Percentiles rank a stretch among this genome's conserved stretches.
Conservation (phyloP, 305 asterid species). For the Solanum hybrid region DNA sequence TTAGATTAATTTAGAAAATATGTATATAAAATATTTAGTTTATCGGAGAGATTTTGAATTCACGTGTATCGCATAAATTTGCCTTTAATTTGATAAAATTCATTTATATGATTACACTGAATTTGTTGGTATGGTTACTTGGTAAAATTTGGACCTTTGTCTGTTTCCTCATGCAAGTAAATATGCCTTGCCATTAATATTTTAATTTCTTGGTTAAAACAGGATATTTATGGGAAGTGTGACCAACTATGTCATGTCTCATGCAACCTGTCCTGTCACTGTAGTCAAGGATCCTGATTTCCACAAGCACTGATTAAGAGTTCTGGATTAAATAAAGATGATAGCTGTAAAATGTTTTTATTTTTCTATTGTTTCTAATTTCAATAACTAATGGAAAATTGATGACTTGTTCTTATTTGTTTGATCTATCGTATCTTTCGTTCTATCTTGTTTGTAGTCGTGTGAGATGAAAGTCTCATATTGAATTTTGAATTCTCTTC, state of each 20-base stretch:
- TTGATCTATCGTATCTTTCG: background rate
- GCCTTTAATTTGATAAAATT: background rate
- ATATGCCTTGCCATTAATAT: background rate
- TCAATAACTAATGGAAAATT: background rate
- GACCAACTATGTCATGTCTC: conserved; percentile 50
- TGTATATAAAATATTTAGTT: fast-evolving
- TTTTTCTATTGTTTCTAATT: background rate
- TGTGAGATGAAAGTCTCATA: background rate
- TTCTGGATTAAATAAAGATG: background rate
- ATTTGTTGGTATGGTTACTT: background rate
- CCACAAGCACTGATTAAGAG: conserved; percentile 30
- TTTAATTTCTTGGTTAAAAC: background rate
- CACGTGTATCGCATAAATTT: fast-evolving
- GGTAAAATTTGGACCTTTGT: background rate
- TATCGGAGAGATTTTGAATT: fast-evolving
- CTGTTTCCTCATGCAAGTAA: background rate
- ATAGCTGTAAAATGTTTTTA: background rate
- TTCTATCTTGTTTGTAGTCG: background rate
- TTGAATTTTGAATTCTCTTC: background rate
- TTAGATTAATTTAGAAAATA: background rate
- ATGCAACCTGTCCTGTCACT: conserved; percentile 74
- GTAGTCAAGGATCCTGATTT: conserved; percentile 60
- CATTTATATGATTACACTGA: background rate
- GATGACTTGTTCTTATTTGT: background rate
- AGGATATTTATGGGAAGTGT: conserved; percentile 92